Conservation (phyloP, 108 stramenopile genomes). For the Cyclotella baltica region DNA sequence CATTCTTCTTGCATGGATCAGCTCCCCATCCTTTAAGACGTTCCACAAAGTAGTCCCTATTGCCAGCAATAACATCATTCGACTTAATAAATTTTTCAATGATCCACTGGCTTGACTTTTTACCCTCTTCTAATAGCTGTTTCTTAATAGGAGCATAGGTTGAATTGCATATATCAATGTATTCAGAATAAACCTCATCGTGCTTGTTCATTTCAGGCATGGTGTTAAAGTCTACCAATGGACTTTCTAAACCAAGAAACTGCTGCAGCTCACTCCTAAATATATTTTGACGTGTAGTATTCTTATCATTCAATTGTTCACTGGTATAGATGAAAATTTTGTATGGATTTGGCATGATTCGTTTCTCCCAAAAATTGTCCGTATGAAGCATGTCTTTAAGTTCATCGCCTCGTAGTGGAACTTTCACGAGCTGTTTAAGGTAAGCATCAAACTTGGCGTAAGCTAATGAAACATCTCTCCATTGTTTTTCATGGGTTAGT, state of each 20-base stretch:
- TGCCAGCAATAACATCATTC: conserved; percentile 53
- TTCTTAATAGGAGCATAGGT: conserved; percentile 28
- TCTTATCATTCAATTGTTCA: conserved; percentile 56
- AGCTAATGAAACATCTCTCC: conserved; percentile 24
- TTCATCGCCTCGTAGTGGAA: conserved; percentile 29
- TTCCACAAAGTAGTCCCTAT: conserved; percentile 40
- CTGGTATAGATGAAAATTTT: conserved; percentile 56
- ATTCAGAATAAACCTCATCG: conserved; percentile 39
- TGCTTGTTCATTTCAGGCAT: conserved; percentile 47
- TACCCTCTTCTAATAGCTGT: conserved; percentile 29
- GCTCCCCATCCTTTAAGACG: conserved; percentile 26
- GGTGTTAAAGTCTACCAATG: conserved; percentile 31
- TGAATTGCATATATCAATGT: conserved; percentile 53
- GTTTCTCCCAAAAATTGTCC: conserved; percentile 23
- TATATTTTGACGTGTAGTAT: conserved; percentile 24
- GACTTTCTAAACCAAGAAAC: conserved; percentile 41
- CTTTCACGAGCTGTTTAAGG: conserved; percentile 35
- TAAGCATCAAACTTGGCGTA: conserved; percentile 21
- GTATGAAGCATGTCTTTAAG: conserved; percentile 22
- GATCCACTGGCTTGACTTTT: conserved; percentile 51
- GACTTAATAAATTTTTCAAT: conserved; percentile 38
- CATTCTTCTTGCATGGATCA: conserved; percentile 27
- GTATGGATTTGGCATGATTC: conserved; percentile 42
- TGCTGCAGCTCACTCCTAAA: conserved; percentile 49
- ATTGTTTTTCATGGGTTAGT: conserved; percentile 16